Evolutionary conservation across 768 basidiomycete genomes (phyloP).

Genomic region (Lentinula raphanica): DNA sequence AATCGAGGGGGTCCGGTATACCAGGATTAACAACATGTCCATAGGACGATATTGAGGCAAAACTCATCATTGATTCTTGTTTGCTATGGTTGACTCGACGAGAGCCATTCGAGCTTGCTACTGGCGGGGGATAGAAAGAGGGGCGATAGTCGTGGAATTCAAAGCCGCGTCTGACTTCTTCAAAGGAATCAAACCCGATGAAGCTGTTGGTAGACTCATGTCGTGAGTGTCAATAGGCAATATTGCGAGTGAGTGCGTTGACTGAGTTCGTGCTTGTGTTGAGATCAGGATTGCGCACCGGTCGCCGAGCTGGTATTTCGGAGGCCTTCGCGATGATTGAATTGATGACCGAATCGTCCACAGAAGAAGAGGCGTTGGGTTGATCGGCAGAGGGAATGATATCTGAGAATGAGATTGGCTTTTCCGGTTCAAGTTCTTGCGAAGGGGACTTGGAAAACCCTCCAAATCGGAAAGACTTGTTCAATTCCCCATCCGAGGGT

Average conservation of each 20-base stretch:
- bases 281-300: conserved; percentile 38
- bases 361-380: conserved; percentile 36
- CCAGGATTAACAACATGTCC: conserved; percentile 64
- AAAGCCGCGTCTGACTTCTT: conserved; percentile 74
- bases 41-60: conserved; percentile 77
- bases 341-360: conserved; percentile 46
- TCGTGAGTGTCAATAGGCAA: conserved; percentile 28
- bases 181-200: conserved; percentile 67
- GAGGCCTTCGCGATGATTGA: conserved; percentile 50
- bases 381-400: conserved; percentile 66
- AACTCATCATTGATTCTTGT: conserved; percentile 63
- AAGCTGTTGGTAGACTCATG: conserved; percentile 60
- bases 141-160: conserved; percentile 63
- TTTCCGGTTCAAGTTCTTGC: conserved; percentile 10
- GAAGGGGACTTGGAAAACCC: conserved; percentile 32
- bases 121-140: conserved; percentile 57
- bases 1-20: conserved; percentile 68
- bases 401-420: conserved; percentile 60
- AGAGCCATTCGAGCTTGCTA: conserved; percentile 11
- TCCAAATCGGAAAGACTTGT: conserved; percentile 72
- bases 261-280: conserved; percentile 24
- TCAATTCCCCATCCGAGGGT: conserved; percentile 61
- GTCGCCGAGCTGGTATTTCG: conserved; percentile 24
- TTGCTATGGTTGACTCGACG: conserved; percentile 35
- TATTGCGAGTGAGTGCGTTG: conserved; percentile 18